Conservation (phyloP, 208 protist species). For the Trypanosomatidae sp. region DNA sequence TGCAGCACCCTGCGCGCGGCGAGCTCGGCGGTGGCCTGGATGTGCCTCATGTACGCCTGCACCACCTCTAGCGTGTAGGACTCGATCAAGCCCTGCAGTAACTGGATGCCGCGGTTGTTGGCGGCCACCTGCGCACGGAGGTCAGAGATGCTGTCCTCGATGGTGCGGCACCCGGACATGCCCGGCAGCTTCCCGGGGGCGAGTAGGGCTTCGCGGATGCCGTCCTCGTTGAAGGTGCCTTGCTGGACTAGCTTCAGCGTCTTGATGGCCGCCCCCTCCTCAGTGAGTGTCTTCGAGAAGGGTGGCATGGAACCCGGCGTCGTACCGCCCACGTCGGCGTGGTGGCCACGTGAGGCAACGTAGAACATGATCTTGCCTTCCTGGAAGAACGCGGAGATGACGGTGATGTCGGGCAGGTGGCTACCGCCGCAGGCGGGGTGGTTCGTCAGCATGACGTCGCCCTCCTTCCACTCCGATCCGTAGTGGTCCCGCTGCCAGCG, state of each 20-base stretch:
- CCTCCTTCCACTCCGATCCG: conserved; percentile 69
- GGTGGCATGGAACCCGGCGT: conserved; percentile 96
- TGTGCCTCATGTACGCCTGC: conserved; percentile 95
- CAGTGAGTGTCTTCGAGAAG: conserved; percentile 88
- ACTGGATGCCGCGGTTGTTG: conserved; percentile 92
- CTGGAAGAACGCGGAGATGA: conserved; percentile 92
- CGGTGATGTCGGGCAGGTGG: conserved; percentile 97
- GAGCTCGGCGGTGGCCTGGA: conserved; percentile 90
- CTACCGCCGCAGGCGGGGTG: conserved; percentile 93
- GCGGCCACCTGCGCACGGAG: conserved; percentile 93
- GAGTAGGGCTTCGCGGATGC: conserved; percentile 80
- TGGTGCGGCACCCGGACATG: conserved; percentile 75
- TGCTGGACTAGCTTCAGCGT: conserved; percentile 91
- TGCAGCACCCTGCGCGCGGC: conserved; percentile 91
- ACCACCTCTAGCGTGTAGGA: conserved; percentile 87
- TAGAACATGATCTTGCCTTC: conserved; percentile 83
- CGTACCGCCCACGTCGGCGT: conserved; percentile 96
- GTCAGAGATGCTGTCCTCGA: conserved; percentile 94
- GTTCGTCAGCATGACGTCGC: conserved; percentile 94
- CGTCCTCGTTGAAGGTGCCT: conserved; percentile 88
- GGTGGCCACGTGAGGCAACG: conserved; percentile 95
- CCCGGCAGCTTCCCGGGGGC: conserved; percentile 61
- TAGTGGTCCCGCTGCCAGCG: conserved; percentile 72
- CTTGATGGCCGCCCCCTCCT: conserved; percentile 94
- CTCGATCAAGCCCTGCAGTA: conserved; percentile 87